Evolutionary conservation across 805 yeast species (phyloP), one percentile per base, ranked within the genome.

Genomic region (Metschnikowia similis): DNA sequence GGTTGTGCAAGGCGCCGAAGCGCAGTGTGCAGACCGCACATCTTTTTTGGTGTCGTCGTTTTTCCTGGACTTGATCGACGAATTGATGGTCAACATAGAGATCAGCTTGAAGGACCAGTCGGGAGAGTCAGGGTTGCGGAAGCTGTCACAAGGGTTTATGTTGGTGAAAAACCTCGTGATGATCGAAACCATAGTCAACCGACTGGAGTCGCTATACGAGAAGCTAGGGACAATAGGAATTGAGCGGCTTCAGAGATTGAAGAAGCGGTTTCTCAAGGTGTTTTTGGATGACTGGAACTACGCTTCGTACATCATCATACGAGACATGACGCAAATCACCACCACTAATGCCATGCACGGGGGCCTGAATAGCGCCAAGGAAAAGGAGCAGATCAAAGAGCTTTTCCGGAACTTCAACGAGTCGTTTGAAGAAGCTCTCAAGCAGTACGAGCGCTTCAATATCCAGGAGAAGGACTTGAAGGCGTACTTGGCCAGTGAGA

Each of bases 361-460:
- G 13, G 56, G 56, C 13, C 63, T 62, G 41, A 50, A 69, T 51
- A 56, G 81, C 41, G 81, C 82, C n/a, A 86, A 87, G 56, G 96
- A 89, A 56, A 81, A 82, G 54, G 96, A 89, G 48, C 80, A 75
- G 45, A 81, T 89, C 49, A 94, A 92, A 61, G 97, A 94, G 53
- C 82, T 88, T 61, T 89, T 89, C 69, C 81, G 80, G 55, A 84
- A 79, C 51, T 94, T 92, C 70, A 92, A 91, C 64, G 81, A 80
- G 29, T 85, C 84, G 40, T 87, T 94, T 63, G 98, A 94, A 48
- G 87, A 81, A 32, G 80, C 91, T 32, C 78, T 85, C 26, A 76
- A 76, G 30, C 82, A 78, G 49, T 87, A 87, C 62, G 84, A 82
- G 58, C 75, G 76, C 44, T 85, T 82, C 63, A 80, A 79, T 50